Percentiles rank a stretch among this genome's conserved stretches.
Conservation (phyloP, 2,329 filamentous ascomycete genomes). For the Escovopsis weberi region DNA sequence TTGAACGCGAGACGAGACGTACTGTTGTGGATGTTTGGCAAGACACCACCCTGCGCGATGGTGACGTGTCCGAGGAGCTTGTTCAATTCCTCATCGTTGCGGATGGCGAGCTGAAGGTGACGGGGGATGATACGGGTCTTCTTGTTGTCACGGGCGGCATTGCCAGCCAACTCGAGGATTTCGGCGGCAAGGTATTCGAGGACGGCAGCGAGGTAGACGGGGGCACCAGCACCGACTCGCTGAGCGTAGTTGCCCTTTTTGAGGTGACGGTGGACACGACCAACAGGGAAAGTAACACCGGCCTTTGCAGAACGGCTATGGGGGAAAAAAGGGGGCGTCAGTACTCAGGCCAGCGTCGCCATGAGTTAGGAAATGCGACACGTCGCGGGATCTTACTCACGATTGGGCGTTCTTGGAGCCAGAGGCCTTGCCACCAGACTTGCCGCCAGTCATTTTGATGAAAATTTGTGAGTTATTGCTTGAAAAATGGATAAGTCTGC, state of each 20-base stretch:
- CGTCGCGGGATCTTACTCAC: conserved; percentile 43
- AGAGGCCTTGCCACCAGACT: conserved; percentile 99
- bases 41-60: conserved; percentile 92
- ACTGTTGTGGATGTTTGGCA: conserved; percentile 97
- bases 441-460: conserved; percentile 45
- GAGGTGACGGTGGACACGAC: conserved; percentile 97
- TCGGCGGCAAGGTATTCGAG: conserved; percentile 98
- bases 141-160: conserved; percentile 99
- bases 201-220: conserved; percentile 92
- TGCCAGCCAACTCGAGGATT: conserved; percentile 97
- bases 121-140: conserved; percentile 99
- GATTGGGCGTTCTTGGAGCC: conserved; percentile 98
- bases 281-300: conserved; percentile 95
- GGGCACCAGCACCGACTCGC: conserved; percentile 96
- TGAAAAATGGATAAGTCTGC: neutral
- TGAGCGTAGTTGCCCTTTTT: conserved; percentile 99
- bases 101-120: conserved; percentile 97
- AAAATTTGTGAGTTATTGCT: conserved; percentile 5
- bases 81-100: conserved; percentile 99
- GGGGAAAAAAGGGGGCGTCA: neutral
- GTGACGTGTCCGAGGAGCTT: conserved; percentile 94
- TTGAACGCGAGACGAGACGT: conserved; percentile 26
- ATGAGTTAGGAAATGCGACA: neutral
- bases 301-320: conserved; percentile 94
- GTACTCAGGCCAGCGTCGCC: neutral